Evolutionary conservation across 179 eudicot species (phyloP).

Genomic region (Actinidia polygama): DNA sequence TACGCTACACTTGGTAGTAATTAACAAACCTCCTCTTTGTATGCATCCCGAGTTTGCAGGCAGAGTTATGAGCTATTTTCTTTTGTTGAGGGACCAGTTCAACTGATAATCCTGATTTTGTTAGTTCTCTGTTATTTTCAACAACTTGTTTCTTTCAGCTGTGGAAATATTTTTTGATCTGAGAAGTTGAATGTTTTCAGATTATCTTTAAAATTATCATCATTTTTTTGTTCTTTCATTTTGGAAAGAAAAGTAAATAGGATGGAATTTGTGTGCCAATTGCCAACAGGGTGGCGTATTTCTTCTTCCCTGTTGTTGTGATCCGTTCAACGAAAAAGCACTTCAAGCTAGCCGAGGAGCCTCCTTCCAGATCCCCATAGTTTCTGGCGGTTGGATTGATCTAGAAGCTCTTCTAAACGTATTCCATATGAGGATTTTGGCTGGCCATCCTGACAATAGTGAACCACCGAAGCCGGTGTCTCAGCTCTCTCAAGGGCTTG

Average conservation of each 20-base stretch:
- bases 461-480: constrained; percentile 33
- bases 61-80: background rate
- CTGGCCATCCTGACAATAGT: constrained; percentile 70
- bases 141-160: background rate
- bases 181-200: too few relatives aligned
- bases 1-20: background rate
- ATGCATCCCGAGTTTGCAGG: background rate
- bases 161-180: too few relatives aligned
- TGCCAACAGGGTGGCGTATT: constrained; percentile 30
- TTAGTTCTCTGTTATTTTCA: background rate
- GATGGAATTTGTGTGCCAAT: background rate
- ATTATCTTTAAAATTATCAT: background rate
- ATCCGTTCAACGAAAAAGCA: constrained; percentile 93
- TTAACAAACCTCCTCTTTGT: background rate
- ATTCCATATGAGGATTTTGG: constrained; percentile 63
- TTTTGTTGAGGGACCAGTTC: background rate
- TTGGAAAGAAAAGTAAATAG: background rate
- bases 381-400: constrained; percentile 74
- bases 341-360: constrained; percentile 93
- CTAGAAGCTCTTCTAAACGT: constrained; percentile 47
- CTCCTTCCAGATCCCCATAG: constrained; percentile 81
- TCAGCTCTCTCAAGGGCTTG: constrained; percentile 55
- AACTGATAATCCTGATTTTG: constrained; percentile 2
- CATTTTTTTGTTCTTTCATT: background rate
- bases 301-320: constrained; percentile 92